These are phyloP conservation scores for Kodamaea sp. DNA, from an alignment of 1,139 yeast species.

Conservation along the genomic window DNA sequence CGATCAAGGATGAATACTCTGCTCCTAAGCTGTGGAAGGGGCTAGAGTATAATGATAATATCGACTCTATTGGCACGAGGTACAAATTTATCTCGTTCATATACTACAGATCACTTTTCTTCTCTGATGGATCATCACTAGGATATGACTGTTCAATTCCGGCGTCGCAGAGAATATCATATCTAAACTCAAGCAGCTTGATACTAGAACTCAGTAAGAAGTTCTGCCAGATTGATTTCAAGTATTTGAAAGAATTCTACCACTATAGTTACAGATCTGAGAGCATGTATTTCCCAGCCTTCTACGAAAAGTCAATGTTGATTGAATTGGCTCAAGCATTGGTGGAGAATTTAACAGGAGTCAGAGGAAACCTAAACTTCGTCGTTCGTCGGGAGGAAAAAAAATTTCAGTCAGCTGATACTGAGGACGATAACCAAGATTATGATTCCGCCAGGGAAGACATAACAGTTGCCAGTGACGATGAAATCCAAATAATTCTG, in stretches of 20 bases:
- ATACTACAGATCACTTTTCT: conserved; percentile 24
- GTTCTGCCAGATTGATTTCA: conserved; percentile 11
- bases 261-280: conserved; percentile 1
- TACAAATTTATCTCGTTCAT: conserved; percentile 22
- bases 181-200: conserved; percentile 11
- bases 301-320: conserved; percentile 13
- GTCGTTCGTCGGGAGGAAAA: too few relatives aligned
- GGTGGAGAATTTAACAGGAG: too few relatives aligned
- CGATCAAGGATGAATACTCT: conserved; percentile 9
- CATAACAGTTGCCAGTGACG: too few relatives aligned
- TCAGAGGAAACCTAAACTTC: too few relatives aligned
- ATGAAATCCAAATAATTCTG: neutral
- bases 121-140: conserved; percentile 12
- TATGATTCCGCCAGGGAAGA: too few relatives aligned
- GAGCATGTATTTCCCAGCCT: conserved; percentile 6
- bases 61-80: conserved; percentile 31
- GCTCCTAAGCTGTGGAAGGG: neutral
- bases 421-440: too few relatives aligned
- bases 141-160: conserved; percentile 7
- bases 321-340: conserved; percentile 14
- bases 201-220: conserved; percentile 13
- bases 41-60: conserved; percentile 21
- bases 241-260: conserved; percentile 15
- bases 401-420: too few relatives aligned
- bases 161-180: conserved; percentile 3